Evolutionary conservation across 2,329 filamentous ascomycete species (phyloP).

Genomic region (Aspergillus felis): DNA sequence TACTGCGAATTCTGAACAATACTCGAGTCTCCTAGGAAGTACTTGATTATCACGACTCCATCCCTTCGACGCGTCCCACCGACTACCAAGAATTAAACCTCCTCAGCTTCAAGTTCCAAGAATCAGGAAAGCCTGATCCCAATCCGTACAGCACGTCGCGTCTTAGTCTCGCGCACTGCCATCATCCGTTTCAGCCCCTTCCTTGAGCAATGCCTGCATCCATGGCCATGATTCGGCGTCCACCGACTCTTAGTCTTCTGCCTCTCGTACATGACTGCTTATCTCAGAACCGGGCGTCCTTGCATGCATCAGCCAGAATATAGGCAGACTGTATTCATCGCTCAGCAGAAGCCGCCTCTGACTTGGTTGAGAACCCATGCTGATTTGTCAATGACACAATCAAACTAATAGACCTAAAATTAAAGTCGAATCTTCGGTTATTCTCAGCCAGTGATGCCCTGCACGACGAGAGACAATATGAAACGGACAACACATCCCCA

Average conservation of each 20-base stretch:
- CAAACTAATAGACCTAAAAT: background rate
- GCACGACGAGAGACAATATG: background rate
- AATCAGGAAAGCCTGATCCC: background rate
- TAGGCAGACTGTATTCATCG: background rate
- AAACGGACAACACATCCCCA: background rate
- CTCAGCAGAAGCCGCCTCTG: background rate
- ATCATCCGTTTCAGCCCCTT: background rate
- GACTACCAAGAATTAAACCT: background rate
- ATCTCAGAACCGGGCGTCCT: background rate
- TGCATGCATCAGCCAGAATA: background rate
- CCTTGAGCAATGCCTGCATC: background rate
- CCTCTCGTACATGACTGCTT: background rate
- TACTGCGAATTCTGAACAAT: background rate
- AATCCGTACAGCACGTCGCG: constrained; percentile 8
- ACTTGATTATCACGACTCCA: background rate
- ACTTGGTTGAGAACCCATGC: background rate
- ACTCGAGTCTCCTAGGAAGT: background rate
- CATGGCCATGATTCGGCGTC: background rate
- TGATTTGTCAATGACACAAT: background rate
- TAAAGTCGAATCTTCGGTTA: background rate
- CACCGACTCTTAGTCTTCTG: no score
- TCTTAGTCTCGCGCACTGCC: constrained; percentile 1
- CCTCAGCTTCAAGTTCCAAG: background rate
- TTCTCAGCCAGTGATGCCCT: background rate
- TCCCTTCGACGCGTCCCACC: constrained; percentile 21